Evolutionary conservation across 495 filamentous ascomycete genomes (phyloP).

Genomic region (Eremomyces bilateralis): DNA sequence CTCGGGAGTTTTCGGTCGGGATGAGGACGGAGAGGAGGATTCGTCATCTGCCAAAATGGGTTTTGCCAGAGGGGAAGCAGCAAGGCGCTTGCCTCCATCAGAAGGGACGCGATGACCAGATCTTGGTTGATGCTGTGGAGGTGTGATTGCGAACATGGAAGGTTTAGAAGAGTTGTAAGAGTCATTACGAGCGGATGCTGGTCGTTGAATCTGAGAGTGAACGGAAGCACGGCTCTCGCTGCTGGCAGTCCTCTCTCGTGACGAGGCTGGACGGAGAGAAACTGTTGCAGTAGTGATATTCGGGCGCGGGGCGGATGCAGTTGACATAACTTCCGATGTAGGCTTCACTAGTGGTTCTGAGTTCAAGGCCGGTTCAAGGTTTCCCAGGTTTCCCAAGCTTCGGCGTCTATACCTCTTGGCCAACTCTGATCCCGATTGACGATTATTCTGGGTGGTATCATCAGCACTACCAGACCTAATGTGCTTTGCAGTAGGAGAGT

Average conservation of each 20-base stretch:
- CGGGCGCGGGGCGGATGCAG: conserved; percentile 1
- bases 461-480: conserved; percentile 29
- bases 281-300: conserved; percentile 1
- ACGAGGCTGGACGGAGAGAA: not conserved
- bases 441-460: conserved; percentile 24
- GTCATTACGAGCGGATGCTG: not conserved
- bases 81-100: conserved; percentile 47
- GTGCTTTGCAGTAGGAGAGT: conserved; percentile 5
- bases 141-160: no score
- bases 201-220: not conserved
- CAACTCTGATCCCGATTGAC: conserved; percentile 29
- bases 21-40: conserved; percentile 7
- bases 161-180: not conserved
- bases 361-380: conserved; percentile 27
- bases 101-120: conserved; percentile 36
- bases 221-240: not conserved
- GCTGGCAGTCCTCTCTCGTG: not conserved
- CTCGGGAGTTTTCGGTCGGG: conserved; percentile 11
- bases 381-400: conserved; percentile 69
- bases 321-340: no score
- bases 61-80: conserved; percentile 74
- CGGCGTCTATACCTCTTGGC: conserved; percentile 60
- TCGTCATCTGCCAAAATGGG: conserved; percentile 29
- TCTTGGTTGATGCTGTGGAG: conserved; percentile 29
- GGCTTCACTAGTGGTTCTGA: no score